A percentile compares a stretch with the other conserved stretches of the same genome.
Conservation (phyloP, 2,329 filamentous ascomycete species). For the Furcasterigmium furcatum region DNA sequence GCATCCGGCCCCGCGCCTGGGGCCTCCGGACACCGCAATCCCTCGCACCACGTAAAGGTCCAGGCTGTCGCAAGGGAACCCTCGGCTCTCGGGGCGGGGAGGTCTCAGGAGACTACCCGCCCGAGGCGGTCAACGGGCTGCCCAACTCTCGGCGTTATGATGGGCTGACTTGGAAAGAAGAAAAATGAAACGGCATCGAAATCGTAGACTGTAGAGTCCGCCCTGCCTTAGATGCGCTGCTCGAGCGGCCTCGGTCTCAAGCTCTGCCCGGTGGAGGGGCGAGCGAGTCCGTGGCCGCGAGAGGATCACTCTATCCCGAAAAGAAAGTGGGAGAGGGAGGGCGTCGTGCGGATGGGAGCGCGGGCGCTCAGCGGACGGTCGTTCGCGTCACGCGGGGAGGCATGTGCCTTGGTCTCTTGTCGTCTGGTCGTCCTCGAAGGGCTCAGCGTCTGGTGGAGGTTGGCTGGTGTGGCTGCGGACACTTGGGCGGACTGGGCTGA, state of each 20-base stretch:
- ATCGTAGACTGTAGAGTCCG: neutral
- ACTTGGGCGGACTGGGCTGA: neutral
- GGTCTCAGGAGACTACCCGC: neutral
- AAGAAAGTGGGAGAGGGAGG: neutral
- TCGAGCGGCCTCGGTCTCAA: slow-evolving; percentile 1
- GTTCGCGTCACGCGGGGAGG: neutral
- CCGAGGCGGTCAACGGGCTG: slow-evolving; percentile 20
- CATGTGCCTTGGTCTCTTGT: neutral
- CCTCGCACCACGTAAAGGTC: slow-evolving; percentile 20
- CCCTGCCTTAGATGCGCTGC: slow-evolving; percentile 4
- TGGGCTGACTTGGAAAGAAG: slow-evolving; percentile 18
- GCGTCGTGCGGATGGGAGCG: neutral
- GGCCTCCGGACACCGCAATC: slow-evolving; percentile 7
- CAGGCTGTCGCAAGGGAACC: slow-evolving; percentile 16
- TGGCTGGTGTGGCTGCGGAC: neutral
- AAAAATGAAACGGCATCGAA: slow-evolving; percentile 1
- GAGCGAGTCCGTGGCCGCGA: slow-evolving; percentile 1
- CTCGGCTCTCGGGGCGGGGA: slow-evolving; percentile 1
- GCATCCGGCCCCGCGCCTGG: neutral
- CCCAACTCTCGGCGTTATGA: slow-evolving; percentile 31
- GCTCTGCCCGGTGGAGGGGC: neutral
- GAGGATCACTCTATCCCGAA: slow-evolving; percentile 2
- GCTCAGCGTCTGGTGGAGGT: slow-evolving; percentile 1
- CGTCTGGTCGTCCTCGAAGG: slow-evolving; percentile 8
- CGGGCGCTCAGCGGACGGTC: neutral